Evolutionary conservation across 1,284 basidiomycete genomes (phyloP), one percentile per base, ranked within the genome.

Genomic region (Heimioporus retisporus): DNA sequence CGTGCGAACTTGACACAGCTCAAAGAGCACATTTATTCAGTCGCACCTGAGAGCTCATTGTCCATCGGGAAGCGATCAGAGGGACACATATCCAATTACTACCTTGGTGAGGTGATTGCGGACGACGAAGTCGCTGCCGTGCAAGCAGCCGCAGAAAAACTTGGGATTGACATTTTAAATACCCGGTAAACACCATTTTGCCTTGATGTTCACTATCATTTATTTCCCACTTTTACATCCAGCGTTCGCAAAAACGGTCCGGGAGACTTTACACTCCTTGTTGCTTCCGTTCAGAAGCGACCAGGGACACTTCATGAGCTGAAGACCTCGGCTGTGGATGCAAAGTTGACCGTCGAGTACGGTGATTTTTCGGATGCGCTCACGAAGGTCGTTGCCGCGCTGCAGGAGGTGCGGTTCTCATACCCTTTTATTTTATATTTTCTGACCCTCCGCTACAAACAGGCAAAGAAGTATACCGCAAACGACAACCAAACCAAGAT

Each of bases 51-150:
- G 72, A 75, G 85, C 2, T 86, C 84, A 62, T 84, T 94, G 61
- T 90, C 86, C 75, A 92, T 96, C 69, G 94, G 94, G 63, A 95
- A 96, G 76, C 91, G 90, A 51, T 85, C 81, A 61, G 82, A 88
- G 31, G 94, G 94, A 2, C 93, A 95, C 68, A 74, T 94, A 59
- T 93, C 91, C 42, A 94, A 94, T 75, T 96, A 96, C 78, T 96
- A 96, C 75, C 87, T 91, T 31, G 93, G 93, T 3, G 85, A 92
- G 67, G 77, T 85, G 14, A 88, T 92, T 40, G 84, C 86, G 21
- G 92, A 95, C 69, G 87, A 88, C 0, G 94, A 96, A 74, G 93
- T 95, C 21, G 87, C 88, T 23, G 85, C 86, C 4, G 86, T 96
- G 15, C 94, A 95, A 76, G 82, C 82, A 8, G 88, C 89, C 3